Evolutionary conservation across 768 basidiomycete species (phyloP).

Genomic region (Piloderma croceum): DNA sequence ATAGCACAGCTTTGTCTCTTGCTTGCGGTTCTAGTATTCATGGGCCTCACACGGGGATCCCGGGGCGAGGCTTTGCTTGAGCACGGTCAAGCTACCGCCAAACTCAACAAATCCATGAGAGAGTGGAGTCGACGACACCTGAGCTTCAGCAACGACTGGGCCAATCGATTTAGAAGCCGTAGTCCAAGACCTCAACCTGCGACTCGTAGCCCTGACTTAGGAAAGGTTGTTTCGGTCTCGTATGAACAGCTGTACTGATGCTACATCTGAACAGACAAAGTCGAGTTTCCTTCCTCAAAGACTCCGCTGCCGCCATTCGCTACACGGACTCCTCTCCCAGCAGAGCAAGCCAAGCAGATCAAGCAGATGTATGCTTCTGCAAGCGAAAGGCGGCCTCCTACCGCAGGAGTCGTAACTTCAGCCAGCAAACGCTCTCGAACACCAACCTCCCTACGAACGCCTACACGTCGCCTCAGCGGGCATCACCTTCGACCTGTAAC

Average conservation of each 20-base stretch:
- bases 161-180: conserved; percentile 31
- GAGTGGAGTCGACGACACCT: conserved; percentile 55
- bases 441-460: conserved; percentile 11
- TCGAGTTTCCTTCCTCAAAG: too few species aligned
- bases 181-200: conserved; percentile 27
- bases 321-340: too few species aligned
- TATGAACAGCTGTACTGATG: too few species aligned
- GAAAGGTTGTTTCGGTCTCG: too few species aligned
- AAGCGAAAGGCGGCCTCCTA: not conserved
- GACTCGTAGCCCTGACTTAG: too few species aligned
- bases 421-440: conserved; percentile 3
- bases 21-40: conserved; percentile 78
- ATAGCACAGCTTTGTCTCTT: conserved; percentile 84
- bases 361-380: not conserved
- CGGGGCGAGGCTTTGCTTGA: conserved; percentile 19
- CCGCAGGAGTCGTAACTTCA: too few species aligned
- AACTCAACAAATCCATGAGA: conserved; percentile 31
- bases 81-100: conserved; percentile 5
- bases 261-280: too few species aligned
- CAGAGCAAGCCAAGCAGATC: conserved; percentile 7
- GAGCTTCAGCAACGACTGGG: conserved; percentile 52
- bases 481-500: conserved; percentile 8
- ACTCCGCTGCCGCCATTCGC: too few species aligned
- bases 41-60: conserved; percentile 79
- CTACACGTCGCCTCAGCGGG: conserved; percentile 17